Percentiles rank a stretch among this genome's conserved stretches.
Conservation (phyloP, 148 eudicot species). For the Rhododendron vialii region DNA sequence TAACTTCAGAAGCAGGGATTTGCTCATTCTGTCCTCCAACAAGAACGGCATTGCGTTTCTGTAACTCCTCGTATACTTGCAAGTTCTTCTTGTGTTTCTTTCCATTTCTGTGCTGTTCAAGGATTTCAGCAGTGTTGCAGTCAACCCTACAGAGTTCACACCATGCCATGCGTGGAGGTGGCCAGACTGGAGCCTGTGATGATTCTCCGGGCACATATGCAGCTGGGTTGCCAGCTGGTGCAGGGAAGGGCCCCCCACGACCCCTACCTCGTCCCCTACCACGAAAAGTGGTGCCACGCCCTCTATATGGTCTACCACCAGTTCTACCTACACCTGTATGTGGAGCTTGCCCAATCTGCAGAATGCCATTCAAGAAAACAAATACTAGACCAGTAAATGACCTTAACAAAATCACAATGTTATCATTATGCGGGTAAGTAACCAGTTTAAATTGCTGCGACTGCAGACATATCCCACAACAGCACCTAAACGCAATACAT, state of each 20-base stretch:
- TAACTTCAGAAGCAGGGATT: slow-evolving; percentile 15
- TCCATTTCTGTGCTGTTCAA: slow-evolving; percentile 72
- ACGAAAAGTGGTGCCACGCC: slow-evolving; percentile 25
- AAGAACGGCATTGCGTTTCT: slow-evolving; percentile 36
- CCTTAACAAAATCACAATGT: neutral
- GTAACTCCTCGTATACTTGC: slow-evolving; percentile 46
- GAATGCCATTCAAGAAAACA: slow-evolving; percentile 11
- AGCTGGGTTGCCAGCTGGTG: slow-evolving; percentile 14
- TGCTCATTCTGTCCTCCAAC: slow-evolving; percentile 20
- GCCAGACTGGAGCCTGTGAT: slow-evolving; percentile 15
- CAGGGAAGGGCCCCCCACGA: slow-evolving; percentile 25
- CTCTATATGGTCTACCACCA: slow-evolving; percentile 33
- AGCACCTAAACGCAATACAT: neutral
- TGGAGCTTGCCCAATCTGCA: slow-evolving; percentile 39
- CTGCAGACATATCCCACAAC: neutral
- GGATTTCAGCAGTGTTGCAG: slow-evolving; percentile 65
- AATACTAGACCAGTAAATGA: neutral
- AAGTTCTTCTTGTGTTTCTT: slow-evolving; percentile 61
- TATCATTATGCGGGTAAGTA: neutral
- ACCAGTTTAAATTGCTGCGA: neutral
- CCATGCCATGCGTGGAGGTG: slow-evolving; percentile 34
- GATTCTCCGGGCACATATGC: slow-evolving; percentile 23
- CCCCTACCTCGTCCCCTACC: slow-evolving; percentile 59
- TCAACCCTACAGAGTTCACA: slow-evolving; percentile 81
- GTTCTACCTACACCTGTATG: slow-evolving; percentile 30